These are phyloP conservation scores for Taiozyma sp. DNA, from an alignment of 1,139 yeast genomes.

Conservation along the genomic window DNA sequence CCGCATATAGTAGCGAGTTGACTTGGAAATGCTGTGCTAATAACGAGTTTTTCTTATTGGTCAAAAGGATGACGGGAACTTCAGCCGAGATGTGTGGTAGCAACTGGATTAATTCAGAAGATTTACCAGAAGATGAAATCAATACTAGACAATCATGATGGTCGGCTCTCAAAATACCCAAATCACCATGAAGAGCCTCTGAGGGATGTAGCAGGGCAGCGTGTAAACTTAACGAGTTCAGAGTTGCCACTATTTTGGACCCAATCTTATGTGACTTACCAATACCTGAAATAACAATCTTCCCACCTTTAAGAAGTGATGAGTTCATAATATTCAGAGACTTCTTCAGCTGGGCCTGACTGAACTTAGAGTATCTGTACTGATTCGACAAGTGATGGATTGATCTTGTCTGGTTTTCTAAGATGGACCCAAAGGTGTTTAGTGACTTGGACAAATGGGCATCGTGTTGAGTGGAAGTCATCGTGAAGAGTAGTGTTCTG, in stretches of 20 bases:
- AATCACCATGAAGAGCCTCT: conserved; percentile 89
- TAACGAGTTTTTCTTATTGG: conserved; percentile 49
- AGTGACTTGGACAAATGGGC: conserved; percentile 13
- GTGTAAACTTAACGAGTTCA: conserved; percentile 71
- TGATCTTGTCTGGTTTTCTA: conserved; percentile 43
- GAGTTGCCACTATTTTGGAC: conserved; percentile 70
- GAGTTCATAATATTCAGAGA: conserved; percentile 49
- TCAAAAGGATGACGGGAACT: conserved; percentile 56
- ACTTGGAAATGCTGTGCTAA: conserved; percentile 41
- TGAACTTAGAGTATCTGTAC: conserved; percentile 35
- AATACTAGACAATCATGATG: conserved; percentile 56
- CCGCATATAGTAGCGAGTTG: conserved; percentile 53
- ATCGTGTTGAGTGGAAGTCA: conserved; percentile 9
- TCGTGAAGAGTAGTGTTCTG: not conserved
- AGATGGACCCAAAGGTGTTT: conserved; percentile 25
- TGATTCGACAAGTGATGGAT: conserved; percentile 36
- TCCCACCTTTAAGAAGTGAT: conserved; percentile 49
- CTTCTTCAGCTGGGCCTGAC: conserved; percentile 43
- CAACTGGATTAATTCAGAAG: conserved; percentile 58
- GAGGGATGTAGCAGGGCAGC: conserved; percentile 71
- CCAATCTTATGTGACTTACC: conserved; percentile 84
- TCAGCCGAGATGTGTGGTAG: conserved; percentile 51
- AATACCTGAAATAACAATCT: conserved; percentile 71
- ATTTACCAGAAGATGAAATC: conserved; percentile 78
- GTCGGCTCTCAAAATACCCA: conserved; percentile 59